Conservation (phyloP, 2,329 filamentous ascomycete species). For the Fusarium tjaetaba region DNA sequence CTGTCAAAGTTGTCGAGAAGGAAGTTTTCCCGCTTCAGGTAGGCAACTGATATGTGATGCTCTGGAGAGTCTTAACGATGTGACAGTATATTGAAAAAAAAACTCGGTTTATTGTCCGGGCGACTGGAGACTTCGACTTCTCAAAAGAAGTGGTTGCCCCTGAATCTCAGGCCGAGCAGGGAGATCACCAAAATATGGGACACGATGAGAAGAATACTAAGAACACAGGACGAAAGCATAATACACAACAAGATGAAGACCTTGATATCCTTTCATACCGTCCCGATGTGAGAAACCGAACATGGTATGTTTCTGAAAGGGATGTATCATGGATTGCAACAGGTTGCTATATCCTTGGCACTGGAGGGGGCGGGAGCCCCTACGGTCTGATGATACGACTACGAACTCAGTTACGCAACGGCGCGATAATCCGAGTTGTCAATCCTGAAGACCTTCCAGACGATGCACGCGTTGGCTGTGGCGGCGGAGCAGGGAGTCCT, state of each 20-base stretch:
- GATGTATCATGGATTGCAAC: constrained; percentile 66
- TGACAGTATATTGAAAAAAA: constrained; percentile 61
- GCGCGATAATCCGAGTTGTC: constrained; percentile 62
- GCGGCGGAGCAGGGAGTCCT: constrained; percentile 67
- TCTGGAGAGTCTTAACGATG: constrained; percentile 1
- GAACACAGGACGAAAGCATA: not conserved
- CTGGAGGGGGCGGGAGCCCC: constrained; percentile 67
- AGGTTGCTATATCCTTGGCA: constrained; percentile 70
- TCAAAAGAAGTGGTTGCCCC: constrained; percentile 8
- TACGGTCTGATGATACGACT: constrained; percentile 63
- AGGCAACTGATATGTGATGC: constrained; percentile 2
- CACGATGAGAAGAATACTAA: constrained; percentile 32
- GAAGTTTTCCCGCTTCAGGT: constrained; percentile 64
- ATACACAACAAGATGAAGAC: constrained; percentile 26
- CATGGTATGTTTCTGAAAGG: constrained; percentile 67
- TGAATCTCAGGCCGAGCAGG: not conserved
- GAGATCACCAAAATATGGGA: constrained; percentile 27
- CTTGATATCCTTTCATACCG: constrained; percentile 55
- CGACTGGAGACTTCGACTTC: constrained; percentile 67
- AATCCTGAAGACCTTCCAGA: constrained; percentile 61
- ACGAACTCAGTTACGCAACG: constrained; percentile 60
- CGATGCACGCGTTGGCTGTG: constrained; percentile 63
- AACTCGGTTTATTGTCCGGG: constrained; percentile 66
- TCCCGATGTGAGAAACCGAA: constrained; percentile 60
- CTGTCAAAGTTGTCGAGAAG: constrained; percentile 61